Conservation (phyloP, 371 early-diverging fungal species). For the Enteropsectra breve region DNA sequence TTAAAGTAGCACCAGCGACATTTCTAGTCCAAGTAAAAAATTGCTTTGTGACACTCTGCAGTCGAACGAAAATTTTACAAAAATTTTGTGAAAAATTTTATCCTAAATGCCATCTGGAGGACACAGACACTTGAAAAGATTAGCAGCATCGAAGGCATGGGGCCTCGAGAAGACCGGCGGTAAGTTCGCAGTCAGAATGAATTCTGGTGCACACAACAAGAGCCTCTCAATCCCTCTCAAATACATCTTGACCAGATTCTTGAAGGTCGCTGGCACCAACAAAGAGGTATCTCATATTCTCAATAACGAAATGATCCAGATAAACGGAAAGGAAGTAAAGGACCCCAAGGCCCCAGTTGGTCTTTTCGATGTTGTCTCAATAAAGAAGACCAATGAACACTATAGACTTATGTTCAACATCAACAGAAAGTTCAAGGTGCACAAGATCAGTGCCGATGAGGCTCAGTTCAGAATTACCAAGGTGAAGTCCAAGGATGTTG, state of each 20-base stretch:
- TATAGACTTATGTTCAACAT: constrained; percentile 95
- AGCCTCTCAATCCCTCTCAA: constrained; percentile 94
- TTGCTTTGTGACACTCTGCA: neutral
- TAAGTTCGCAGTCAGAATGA: constrained; percentile 89
- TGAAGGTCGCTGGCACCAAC: constrained; percentile 90
- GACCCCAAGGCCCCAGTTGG: constrained; percentile 95
- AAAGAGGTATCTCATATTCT: constrained; percentile 90
- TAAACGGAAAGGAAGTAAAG: constrained; percentile 94
- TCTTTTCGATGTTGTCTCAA: constrained; percentile 95
- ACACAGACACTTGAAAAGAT: constrained; percentile 98
- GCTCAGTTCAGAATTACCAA: constrained; percentile 96
- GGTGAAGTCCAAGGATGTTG: constrained; percentile 82
- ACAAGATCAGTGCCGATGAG: constrained; percentile 93
- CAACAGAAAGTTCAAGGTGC: constrained; percentile 96
- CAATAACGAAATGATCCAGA: constrained; percentile 91
- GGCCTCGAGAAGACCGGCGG: constrained; percentile 97
- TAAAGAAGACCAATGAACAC: constrained; percentile 95
- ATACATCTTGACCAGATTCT: constrained; percentile 90
- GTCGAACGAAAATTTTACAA: neutral
- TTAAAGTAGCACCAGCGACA: no score
- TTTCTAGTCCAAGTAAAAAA: no score
- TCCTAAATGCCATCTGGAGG: constrained; percentile 66
- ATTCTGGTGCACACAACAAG: constrained; percentile 95
- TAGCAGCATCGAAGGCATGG: constrained; percentile 98
- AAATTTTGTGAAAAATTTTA: constrained; percentile 41